Percentiles rank a stretch among this genome's conserved stretches.
Conservation (phyloP, 1,284 basidiomycete species). For the Tremellales sp. region DNA sequence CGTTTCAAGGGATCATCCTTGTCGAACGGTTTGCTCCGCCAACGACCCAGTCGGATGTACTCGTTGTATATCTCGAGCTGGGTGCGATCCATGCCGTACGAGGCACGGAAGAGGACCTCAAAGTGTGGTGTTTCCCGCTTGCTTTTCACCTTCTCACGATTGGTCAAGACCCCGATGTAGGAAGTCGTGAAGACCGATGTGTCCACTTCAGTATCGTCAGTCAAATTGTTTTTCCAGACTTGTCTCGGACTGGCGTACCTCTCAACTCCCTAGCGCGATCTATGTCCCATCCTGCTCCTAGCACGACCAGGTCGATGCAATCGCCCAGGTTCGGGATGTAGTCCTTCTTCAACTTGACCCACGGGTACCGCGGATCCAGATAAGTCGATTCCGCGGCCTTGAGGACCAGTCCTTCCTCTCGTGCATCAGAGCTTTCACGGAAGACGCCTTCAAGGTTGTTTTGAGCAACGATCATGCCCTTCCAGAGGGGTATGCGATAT, state of each 20-base stretch:
- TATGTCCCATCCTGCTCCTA: slow-evolving; percentile 74
- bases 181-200: slow-evolving; percentile 70
- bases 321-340: slow-evolving; percentile 82
- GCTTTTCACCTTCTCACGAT: slow-evolving; percentile 18
- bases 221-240: background rate
- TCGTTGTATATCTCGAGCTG: slow-evolving; percentile 68
- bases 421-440: slow-evolving; percentile 4
- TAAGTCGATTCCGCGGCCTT: slow-evolving; percentile 68
- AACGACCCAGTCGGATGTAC: slow-evolving; percentile 54
- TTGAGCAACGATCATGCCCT: background rate
- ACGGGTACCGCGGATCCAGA: slow-evolving; percentile 59
- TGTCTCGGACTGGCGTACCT: slow-evolving; percentile 52
- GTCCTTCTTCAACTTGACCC: slow-evolving; percentile 77
- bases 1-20: slow-evolving; percentile 34
- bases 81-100: slow-evolving; percentile 65
- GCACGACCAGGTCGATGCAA: slow-evolving; percentile 66
- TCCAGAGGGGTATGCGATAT: too few species aligned
- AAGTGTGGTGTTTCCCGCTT: slow-evolving; percentile 55
- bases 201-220: slow-evolving; percentile 55
- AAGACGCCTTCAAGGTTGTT: too few species aligned
- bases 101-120: slow-evolving; percentile 65
- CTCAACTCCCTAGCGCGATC: slow-evolving; percentile 67
- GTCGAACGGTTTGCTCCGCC: slow-evolving; percentile 32
- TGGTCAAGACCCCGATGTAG: slow-evolving; percentile 58
- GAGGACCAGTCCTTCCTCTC: slow-evolving; percentile 67